These are phyloP conservation scores for Ceratocystiopsis sp. DNA, from an alignment of 2,329 filamentous ascomycete species.

Conservation along the genomic window DNA sequence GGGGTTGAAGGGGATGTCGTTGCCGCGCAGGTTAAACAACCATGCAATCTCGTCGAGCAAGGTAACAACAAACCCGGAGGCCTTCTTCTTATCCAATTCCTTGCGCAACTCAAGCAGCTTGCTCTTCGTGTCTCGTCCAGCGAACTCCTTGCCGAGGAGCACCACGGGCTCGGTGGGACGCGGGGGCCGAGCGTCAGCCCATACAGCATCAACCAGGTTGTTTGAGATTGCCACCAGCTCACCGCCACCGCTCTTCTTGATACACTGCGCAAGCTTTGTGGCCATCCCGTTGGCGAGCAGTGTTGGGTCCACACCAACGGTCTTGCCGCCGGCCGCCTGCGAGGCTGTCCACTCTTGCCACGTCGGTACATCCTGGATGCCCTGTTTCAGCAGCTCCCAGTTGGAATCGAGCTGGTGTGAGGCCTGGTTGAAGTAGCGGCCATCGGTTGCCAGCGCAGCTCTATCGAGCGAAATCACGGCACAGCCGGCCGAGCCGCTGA, in stretches of 20 bases:
- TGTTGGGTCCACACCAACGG: slow-evolving; percentile 78
- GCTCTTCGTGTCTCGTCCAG: slow-evolving; percentile 65
- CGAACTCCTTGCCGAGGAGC: slow-evolving; percentile 52
- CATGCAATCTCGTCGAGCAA: slow-evolving; percentile 95
- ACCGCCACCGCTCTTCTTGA: slow-evolving; percentile 70
- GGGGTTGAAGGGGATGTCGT: slow-evolving; percentile 91
- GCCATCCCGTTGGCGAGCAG: slow-evolving; percentile 52
- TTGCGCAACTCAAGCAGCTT: slow-evolving; percentile 82
- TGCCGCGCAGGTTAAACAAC: slow-evolving; percentile 94
- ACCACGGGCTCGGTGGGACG: slow-evolving; percentile 62
- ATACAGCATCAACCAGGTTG: slow-evolving; percentile 85
- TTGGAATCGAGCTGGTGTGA: slow-evolving; percentile 78
- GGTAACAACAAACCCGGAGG: slow-evolving; percentile 72
- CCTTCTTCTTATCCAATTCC: slow-evolving; percentile 80
- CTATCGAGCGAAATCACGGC: slow-evolving; percentile 75
- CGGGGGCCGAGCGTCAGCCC: slow-evolving; percentile 56
- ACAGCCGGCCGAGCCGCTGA: slow-evolving; percentile 86
- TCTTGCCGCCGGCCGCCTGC: slow-evolving; percentile 71
- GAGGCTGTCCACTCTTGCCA: slow-evolving; percentile 95
- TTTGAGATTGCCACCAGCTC: slow-evolving; percentile 58
- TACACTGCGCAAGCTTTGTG: slow-evolving; percentile 63
- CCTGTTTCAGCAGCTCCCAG: slow-evolving; percentile 85
- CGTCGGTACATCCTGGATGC: slow-evolving; percentile 81
- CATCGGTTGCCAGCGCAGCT: slow-evolving; percentile 84
- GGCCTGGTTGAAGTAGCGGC: slow-evolving; percentile 96